Conservation (phyloP, 371 early-diverging fungal genomes). For the Apophysomyces trapeziformis region DNA sequence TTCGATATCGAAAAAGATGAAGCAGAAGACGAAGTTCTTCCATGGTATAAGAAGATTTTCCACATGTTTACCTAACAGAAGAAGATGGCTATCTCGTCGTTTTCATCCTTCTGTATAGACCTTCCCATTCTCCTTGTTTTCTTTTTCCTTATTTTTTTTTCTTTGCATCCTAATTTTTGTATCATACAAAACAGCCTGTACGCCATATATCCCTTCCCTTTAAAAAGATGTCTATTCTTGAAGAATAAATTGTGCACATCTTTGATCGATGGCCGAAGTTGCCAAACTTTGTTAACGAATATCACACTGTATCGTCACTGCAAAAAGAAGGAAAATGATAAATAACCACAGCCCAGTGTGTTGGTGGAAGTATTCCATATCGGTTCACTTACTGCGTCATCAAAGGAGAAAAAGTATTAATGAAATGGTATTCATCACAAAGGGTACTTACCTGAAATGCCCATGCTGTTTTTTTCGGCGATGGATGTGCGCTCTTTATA, state of each 20-base stretch:
- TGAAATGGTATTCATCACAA: background rate
- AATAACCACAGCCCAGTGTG: background rate
- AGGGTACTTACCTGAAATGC: conserved; percentile 67
- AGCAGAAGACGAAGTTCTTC: conserved; percentile 22
- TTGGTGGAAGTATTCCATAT: background rate
- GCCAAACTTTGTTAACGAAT: background rate
- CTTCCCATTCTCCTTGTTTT: background rate
- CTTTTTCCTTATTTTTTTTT: background rate
- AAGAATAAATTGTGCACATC: conserved; percentile 5
- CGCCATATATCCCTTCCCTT: conserved; percentile 7
- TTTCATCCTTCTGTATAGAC: conserved; percentile 3
- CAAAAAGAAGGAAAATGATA: background rate
- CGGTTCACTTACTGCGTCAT: background rate
- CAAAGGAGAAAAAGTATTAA: background rate
- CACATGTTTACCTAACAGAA: conserved; percentile 11
- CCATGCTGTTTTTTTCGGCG: conserved; percentile 87
- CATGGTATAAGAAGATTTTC: conserved; percentile 21
- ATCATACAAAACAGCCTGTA: conserved; percentile 8
- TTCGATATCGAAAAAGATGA: conserved; percentile 40
- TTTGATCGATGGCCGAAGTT: background rate
- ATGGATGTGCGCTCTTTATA: conserved; percentile 66
- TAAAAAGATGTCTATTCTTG: conserved; percentile 8
- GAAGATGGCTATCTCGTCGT: background rate
- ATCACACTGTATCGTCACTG: conserved; percentile 7
- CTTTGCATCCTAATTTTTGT: background rate